Base-by-base conservation (phyloP, 495 filamentous ascomycete species). In the Friedmanniomyces endolithicus region DNA sequence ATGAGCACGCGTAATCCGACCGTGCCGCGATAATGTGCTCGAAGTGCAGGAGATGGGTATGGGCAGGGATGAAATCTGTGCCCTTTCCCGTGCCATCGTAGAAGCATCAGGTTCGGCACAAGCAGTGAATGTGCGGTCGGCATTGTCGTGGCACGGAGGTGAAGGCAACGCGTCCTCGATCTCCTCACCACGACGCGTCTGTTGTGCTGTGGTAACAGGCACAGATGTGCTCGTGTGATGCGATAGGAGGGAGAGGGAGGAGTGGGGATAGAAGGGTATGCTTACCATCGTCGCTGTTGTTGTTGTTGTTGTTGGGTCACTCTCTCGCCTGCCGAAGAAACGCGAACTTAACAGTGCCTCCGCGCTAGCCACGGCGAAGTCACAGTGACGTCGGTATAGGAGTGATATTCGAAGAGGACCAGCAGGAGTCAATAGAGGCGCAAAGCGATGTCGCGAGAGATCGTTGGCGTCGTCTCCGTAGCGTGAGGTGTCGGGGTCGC, bases 401-500 rank as follows among this genome's bases (percentile, higher is more conserved):
- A 47, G 17, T 23, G 19, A 27, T 47, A 47, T 47, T 23, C 44
- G 44, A 11, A 47, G 24, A 27, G 20, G 44, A 47, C 44, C 44
- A 23, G 44, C 3, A 3, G 44, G 44, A 24, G 17, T 23, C 20
- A 7, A 17, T 11, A 50, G 48, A 23, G 11, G 11, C 17, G 6
- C 48, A 50, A 50, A 50, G 48, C 31, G 48, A 35, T 50, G 23
- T 33, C 24, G 48, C 12, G 17, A 22, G 6, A 16, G 44, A 4
- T 19, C 44, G 9, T 47, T 27, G 44, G 6, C 12, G 12, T 11
- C 12, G 3, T 23, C 20, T 24, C 20, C 12, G 44, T 23, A 25
- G 17, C 19, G 44, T 6, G 8, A 16, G 14, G 83, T 83, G 67
- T 95, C 90, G 46, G 73, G 73, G 68, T 85, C 90, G 29, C 78